Evolutionary conservation across 2,329 filamentous ascomycete genomes (phyloP).

Genomic region (Byssoonygena ceratinophila): DNA sequence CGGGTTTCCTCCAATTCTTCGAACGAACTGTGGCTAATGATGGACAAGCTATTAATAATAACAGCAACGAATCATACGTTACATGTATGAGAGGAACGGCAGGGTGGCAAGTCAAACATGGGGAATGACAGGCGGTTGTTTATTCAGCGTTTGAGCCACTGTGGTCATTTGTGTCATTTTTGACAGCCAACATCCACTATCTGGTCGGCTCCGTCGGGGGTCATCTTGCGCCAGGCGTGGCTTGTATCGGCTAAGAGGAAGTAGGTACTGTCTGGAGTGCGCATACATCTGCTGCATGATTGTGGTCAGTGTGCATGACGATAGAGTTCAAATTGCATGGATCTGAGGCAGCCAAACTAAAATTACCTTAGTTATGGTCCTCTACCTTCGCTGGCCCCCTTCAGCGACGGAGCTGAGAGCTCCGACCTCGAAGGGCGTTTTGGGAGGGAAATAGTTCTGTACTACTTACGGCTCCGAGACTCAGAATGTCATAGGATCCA

Average conservation of each 20-base stretch:
- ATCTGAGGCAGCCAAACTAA: neutral
- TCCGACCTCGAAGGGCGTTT: neutral
- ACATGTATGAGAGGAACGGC: neutral
- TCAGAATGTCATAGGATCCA: neutral
- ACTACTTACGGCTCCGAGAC: neutral
- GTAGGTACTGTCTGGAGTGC: no score
- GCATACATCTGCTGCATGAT: neutral
- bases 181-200: neutral
- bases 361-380: no score
- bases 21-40: neutral
- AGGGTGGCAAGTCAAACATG: neutral
- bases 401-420: neutral
- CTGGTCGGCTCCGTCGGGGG: neutral
- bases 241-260: no score
- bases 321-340: neutral
- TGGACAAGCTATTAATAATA: neutral
- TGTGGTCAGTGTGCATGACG: no score
- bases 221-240: neutral
- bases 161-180: neutral
- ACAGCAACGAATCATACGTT: neutral
- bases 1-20: no score
- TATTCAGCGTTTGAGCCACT: conserved; percentile 5
- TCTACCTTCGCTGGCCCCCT: neutral
- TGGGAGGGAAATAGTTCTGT: neutral
- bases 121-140: conserved; percentile 8